Percentiles rank a stretch among this genome's conserved stretches.
Evolutionary conservation across 169 alveolate genomes (phyloP).

Genomic region (Perkinsus chesapeaki): DNA sequence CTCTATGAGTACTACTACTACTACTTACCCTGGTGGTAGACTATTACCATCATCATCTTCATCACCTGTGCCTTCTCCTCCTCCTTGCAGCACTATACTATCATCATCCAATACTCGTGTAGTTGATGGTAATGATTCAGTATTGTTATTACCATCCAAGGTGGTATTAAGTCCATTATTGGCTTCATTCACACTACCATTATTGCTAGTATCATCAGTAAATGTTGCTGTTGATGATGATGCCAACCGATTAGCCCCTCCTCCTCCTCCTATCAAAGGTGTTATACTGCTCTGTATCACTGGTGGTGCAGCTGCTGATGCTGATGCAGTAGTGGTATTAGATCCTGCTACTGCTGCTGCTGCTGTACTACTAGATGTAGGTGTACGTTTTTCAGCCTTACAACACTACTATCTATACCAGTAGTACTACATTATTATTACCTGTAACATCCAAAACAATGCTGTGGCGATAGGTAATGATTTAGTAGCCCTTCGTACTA

Average conservation of each 20-base stretch:
- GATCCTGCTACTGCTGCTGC: not conserved
- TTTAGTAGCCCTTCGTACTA: not conserved
- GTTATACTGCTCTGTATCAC: not conserved
- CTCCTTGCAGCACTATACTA: too few relatives aligned
- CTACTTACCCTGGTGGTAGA: not conserved
- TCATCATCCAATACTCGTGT: too few relatives aligned
- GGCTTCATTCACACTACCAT: too few relatives aligned
- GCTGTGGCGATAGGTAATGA: not conserved
- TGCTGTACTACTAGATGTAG: not conserved
- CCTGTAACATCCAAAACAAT: not conserved
- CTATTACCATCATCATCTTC: not conserved
- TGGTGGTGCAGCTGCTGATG: not conserved
- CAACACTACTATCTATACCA: not conserved
- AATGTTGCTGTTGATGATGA: too few relatives aligned
- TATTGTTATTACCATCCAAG: too few relatives aligned
- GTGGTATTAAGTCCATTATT: too few relatives aligned
- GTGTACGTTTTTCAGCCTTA: not conserved
- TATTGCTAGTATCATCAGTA: too few relatives aligned
- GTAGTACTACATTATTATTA: too few relatives aligned
- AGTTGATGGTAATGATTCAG: too few relatives aligned
- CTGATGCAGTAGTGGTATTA: not conserved
- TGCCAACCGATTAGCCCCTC: too few relatives aligned
- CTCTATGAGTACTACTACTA: not conserved
- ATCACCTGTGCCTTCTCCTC: not conserved
- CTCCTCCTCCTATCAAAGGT: not conserved